Evolutionary conservation across 202 grass and related monocot genomes (phyloP), one percentile per base, ranked within the genome.

Genomic region (Panicum virgatum): DNA sequence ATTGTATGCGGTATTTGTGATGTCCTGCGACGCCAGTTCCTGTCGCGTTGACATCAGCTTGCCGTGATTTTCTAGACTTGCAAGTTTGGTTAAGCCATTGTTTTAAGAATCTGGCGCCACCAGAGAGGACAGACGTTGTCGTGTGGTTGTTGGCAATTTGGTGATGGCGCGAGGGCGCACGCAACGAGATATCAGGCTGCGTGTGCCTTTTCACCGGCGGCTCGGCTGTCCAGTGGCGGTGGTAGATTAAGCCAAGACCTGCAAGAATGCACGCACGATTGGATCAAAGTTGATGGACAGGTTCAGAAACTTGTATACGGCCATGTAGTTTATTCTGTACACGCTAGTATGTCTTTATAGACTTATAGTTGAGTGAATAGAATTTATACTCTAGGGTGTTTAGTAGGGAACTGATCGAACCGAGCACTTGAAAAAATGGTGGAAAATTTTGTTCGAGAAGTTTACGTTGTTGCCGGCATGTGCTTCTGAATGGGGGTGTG

Each of bases 41-140:
- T 80, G 52, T 80, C 62, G 62, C 62, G 62, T 75, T 68, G 69
- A 80, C 81, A 40, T 76, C 44, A 76, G 76, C 69, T 44, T 51
- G 63, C 34, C 45, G 37, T 70, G 54, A 37, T 80, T 79, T 74
- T 74, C 75, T 0, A 79, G 73, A 30, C 80, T 87, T 88, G 74
- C 86, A 83, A 83, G 80, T 59, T 79, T 88, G 46, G 74, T 83
- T 88, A 88, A 72, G 73, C 16, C 73, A 72, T 72, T 72, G 66
- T 45, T 80, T 29, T 29, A 30, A 75, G 16, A 61, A 60, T 68
- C 6, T 51, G 84, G 56, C 51, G n/a, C 61, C 70, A 75, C 75
- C 84, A 68, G 58, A 34, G 25, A 29, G 51, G 69, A 50, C 74
- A 58, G 47, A 78, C 66, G 59, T 66, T 58, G 66, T 59, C 86